phyloP scores from a whole-genome alignment of 805 yeast species.

The Torulaspora delbrueckii region DNA sequence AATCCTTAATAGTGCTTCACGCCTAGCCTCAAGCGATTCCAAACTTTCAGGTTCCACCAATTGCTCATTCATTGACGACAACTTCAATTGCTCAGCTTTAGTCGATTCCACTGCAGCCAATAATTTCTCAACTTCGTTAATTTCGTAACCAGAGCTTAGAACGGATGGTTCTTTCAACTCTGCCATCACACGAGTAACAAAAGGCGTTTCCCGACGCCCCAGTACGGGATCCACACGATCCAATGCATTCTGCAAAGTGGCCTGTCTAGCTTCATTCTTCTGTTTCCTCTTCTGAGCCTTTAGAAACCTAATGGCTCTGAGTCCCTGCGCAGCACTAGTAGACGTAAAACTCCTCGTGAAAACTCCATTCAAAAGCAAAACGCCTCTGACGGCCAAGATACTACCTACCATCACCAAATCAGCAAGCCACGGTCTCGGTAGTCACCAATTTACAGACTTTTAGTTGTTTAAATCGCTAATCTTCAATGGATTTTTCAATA shows the following conservation, averaged over 20 bases:
- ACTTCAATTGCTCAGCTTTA: slow-evolving; percentile 24
- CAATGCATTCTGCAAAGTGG: slow-evolving; percentile 21
- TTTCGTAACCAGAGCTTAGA: slow-evolving; percentile 54
- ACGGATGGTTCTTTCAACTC: slow-evolving; percentile 62
- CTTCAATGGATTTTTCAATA: neutral
- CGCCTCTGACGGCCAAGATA: slow-evolving; percentile 1
- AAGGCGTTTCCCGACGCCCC: slow-evolving; percentile 63
- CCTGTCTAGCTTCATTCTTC: slow-evolving; percentile 35
- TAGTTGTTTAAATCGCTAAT: neutral
- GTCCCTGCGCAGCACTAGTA: slow-evolving; percentile 9
- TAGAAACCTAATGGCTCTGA: slow-evolving; percentile 31
- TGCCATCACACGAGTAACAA: slow-evolving; percentile 60
- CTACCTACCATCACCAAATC: neutral
- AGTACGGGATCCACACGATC: slow-evolving; percentile 76
- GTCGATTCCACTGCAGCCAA: slow-evolving; percentile 50
- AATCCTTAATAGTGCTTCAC: slow-evolving; percentile 65
- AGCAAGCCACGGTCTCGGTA: too few species aligned
- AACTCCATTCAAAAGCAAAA: neutral
- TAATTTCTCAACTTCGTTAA: slow-evolving; percentile 67
- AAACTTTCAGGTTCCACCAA: slow-evolving; percentile 21
- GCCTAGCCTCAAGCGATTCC: slow-evolving; percentile 51
- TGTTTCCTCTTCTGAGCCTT: slow-evolving; percentile 35
- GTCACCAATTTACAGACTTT: neutral
- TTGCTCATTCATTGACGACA: slow-evolving; percentile 26
- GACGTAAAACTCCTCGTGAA: slow-evolving; percentile 12